phyloP scores from a whole-genome alignment of 2,329 filamentous ascomycete genomes.

The Diaporthe caulivora region DNA sequence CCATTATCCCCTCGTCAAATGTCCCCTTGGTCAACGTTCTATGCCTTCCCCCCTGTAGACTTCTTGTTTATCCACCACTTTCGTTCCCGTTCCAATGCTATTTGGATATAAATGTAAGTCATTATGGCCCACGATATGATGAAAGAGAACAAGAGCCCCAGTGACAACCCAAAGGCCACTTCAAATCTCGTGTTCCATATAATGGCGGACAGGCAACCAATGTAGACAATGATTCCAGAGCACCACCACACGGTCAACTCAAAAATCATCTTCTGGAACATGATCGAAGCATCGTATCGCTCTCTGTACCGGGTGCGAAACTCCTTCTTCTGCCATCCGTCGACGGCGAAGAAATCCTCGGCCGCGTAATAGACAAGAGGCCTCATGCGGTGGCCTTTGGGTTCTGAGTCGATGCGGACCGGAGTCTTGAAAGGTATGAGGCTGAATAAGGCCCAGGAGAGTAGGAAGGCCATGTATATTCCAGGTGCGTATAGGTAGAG shows the following conservation, averaged over 20 bases:
- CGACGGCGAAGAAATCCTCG: conserved; percentile 39
- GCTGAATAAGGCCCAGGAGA: conserved; percentile 31
- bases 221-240: conserved; percentile 37
- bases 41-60: conserved; percentile 23
- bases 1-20: no score
- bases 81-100: conserved; percentile 36
- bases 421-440: conserved; percentile 35
- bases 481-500: conserved; percentile 38
- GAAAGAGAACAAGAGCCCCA: conserved; percentile 37
- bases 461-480: conserved; percentile 36
- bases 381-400: conserved; percentile 31
- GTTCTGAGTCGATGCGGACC: conserved; percentile 35
- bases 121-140: conserved; percentile 35
- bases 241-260: conserved; percentile 40
- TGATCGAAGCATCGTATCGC: conserved; percentile 34
- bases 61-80: conserved; percentile 36
- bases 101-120: conserved; percentile 34
- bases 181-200: conserved; percentile 38
- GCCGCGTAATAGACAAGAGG: conserved; percentile 39
- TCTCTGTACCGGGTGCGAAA: conserved; percentile 36
- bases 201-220: conserved; percentile 37
- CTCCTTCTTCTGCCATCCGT: conserved; percentile 38
- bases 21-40: background rate
- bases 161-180: conserved; percentile 37
- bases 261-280: conserved; percentile 38